Conservation (phyloP, 2,329 filamentous ascomycete species). For the Colletotrichum plurivorum region DNA sequence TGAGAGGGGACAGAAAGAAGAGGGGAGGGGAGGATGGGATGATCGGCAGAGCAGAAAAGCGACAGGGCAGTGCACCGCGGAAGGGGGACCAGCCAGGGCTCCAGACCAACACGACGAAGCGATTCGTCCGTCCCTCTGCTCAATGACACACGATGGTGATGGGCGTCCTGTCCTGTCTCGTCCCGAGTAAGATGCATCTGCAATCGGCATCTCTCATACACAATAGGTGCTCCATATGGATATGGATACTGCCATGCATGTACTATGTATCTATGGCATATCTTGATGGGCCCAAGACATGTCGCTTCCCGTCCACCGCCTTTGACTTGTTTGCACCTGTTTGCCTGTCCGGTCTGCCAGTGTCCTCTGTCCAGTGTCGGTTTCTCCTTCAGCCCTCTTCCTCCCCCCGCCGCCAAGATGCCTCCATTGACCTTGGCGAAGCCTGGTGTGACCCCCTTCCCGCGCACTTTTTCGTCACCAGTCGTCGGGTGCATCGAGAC, state of each 20-base stretch:
- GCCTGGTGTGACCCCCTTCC: not conserved
- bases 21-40: not conserved
- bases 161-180: not conserved
- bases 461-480: slow-evolving; percentile 11
- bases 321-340: no score
- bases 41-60: slow-evolving; percentile 5
- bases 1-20: not conserved
- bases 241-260: no score
- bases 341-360: no score
- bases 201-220: slow-evolving; percentile 9
- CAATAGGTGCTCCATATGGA: not conserved
- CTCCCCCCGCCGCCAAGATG: slow-evolving; percentile 29
- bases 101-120: slow-evolving; percentile 3
- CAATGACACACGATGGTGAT: slow-evolving; percentile 17
- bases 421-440: slow-evolving; percentile 29
- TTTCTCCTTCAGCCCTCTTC: not conserved
- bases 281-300: no score
- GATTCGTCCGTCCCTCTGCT: not conserved
- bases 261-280: no score
- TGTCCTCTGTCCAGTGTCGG: no score
- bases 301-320: no score
- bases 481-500: slow-evolving; percentile 25
- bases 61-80: not conserved
- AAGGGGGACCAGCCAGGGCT: not conserved
- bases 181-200: not conserved